Conservation (phyloP, 2,329 filamentous ascomycete genomes). For the Monosporascus sp. region DNA sequence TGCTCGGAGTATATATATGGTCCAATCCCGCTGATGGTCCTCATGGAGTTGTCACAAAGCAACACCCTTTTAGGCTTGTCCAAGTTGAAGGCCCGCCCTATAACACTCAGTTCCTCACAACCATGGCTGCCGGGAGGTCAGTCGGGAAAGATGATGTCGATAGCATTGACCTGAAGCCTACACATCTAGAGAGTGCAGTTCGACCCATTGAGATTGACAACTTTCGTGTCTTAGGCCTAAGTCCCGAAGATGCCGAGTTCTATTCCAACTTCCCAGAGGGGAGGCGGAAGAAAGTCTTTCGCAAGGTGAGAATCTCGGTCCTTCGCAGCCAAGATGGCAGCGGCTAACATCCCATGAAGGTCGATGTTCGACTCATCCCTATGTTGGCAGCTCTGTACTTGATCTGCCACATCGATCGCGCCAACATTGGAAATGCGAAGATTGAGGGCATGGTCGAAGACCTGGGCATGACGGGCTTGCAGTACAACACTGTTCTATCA, state of each 20-base stretch:
- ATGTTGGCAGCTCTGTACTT: conserved; percentile 52
- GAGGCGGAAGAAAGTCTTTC: conserved; percentile 17
- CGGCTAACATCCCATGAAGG: conserved; percentile 1
- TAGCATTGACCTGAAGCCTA: conserved; percentile 12
- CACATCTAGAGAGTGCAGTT: conserved; percentile 11
- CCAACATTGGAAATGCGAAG: conserved; percentile 43
- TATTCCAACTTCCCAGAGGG: conserved; percentile 18
- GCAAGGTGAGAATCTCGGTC: conserved; percentile 16
- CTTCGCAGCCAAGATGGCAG: neutral
- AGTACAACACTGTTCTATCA: conserved; percentile 42
- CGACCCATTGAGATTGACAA: conserved; percentile 19
- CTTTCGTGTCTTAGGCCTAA: conserved; percentile 24
- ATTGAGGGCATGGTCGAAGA: conserved; percentile 36
- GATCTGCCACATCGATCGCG: conserved; percentile 48
- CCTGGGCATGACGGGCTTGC: conserved; percentile 35
- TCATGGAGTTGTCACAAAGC: no score
- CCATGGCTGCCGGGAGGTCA: no score
- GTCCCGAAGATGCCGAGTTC: conserved; percentile 21
- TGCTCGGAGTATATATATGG: no score
- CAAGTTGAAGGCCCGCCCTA: no score
- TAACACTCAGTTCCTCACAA: no score
- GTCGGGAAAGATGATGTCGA: no score
- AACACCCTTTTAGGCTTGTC: no score
- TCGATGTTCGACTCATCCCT: conserved; percentile 28
- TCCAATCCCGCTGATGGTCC: no score